phyloP scores from a whole-genome alignment of 306 rosid genomes.

The Hippophae tibetana region DNA sequence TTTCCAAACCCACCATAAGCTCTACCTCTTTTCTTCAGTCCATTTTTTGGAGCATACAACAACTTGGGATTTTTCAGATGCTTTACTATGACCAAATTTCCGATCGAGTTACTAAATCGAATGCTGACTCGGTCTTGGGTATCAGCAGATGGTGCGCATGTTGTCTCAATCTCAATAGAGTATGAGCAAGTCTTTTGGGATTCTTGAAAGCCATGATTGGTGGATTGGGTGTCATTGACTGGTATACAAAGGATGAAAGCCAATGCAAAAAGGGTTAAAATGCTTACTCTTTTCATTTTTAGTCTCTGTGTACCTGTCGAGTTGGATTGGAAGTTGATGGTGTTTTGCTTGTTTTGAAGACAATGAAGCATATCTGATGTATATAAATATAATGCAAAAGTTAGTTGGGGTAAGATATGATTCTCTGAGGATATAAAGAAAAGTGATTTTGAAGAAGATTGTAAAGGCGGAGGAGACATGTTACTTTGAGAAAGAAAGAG shows the following conservation, averaged over 20 bases:
- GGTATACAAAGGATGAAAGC: conserved; percentile 9
- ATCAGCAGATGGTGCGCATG: conserved; percentile 19
- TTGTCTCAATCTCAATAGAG: conserved; percentile 26
- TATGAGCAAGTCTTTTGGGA: conserved; percentile 23
- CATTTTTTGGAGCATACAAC: conserved; percentile 17
- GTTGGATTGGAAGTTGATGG: background rate
- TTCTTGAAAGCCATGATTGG: conserved; percentile 4
- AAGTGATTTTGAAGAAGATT: background rate
- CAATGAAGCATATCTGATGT: background rate
- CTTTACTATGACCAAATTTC: conserved; percentile 23
- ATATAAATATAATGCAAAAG: background rate
- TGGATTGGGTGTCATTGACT: background rate
- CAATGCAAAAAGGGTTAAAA: conserved; percentile 3
- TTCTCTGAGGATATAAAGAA: conserved; percentile 6
- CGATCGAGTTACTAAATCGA: conserved; percentile 16
- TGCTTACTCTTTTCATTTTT: conserved; percentile 13
- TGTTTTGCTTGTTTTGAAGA: background rate
- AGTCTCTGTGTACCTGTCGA: background rate
- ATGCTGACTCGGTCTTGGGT: conserved; percentile 22
- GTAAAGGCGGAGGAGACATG: background rate
- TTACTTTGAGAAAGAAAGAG: conserved; percentile 20
- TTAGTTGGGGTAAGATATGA: background rate
- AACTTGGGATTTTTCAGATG: conserved; percentile 16
- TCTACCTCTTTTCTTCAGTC: conserved; percentile 6
- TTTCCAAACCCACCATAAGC: conserved; percentile 17